Percentiles rank a stretch among this genome's conserved stretches.
These are phyloP conservation scores for Abrus precatorius DNA, from an alignment of 306 rosid genomes.

Conservation along the genomic window DNA sequence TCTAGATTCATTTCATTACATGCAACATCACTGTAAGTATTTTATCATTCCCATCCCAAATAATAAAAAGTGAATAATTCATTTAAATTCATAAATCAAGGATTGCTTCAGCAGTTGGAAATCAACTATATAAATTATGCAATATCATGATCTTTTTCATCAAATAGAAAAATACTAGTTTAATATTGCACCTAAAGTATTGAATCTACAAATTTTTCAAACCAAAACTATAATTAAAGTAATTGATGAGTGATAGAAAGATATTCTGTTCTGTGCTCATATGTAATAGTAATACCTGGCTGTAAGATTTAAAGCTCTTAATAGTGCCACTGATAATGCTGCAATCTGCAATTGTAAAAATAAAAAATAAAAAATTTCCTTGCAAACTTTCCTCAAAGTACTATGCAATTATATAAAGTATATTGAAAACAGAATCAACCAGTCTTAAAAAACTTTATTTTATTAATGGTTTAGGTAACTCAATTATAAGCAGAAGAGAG, in stretches of 20 bases:
- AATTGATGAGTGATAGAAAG: constrained; percentile 32
- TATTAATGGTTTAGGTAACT: constrained; percentile 20
- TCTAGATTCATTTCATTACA: constrained; percentile 23
- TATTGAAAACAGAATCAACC: constrained; percentile 17
- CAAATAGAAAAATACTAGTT: constrained; percentile 22
- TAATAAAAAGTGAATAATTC: constrained; percentile 42
- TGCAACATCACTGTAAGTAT: not conserved
- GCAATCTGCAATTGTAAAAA: constrained; percentile 72
- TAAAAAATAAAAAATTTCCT: not conserved
- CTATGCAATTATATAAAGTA: constrained; percentile 19
- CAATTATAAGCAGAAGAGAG: constrained; percentile 15
- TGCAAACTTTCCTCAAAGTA: constrained; percentile 38
- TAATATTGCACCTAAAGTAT: constrained; percentile 32
- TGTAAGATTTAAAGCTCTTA: constrained; percentile 84
- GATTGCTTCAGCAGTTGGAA: constrained; percentile 35
- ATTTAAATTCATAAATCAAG: constrained; percentile 17
- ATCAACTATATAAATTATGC: constrained; percentile 28
- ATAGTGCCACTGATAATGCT: constrained; percentile 87
- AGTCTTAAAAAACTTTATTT: constrained; percentile 39
- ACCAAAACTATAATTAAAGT: constrained; percentile 33
- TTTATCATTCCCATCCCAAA: constrained; percentile 23
- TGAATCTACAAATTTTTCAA: constrained; percentile 28
- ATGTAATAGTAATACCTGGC: constrained; percentile 73
- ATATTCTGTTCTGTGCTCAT: constrained; percentile 31
- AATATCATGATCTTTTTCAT: constrained; percentile 2